phyloP scores from a whole-genome alignment of 768 basidiomycete genomes.

The Mycena haematopus region DNA sequence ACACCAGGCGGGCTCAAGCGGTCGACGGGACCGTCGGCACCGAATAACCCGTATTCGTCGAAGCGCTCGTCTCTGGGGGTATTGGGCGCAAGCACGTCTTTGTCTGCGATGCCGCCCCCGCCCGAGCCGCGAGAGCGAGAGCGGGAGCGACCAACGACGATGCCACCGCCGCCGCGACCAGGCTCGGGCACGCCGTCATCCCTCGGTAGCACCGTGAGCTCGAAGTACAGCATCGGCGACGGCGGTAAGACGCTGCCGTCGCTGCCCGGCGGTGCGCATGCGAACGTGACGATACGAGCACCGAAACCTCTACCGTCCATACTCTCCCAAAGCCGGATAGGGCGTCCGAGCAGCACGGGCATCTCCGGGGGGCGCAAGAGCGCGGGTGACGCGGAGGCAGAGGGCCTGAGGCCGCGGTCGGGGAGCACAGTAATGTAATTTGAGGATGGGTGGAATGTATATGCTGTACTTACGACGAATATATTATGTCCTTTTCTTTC shows the following conservation, averaged over 20 bases:
- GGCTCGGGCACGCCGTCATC: slow-evolving; percentile 39
- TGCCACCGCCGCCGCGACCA: slow-evolving; percentile 40
- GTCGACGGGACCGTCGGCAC: slow-evolving; percentile 57
- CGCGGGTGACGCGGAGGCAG: slow-evolving; percentile 33
- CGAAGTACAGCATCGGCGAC: slow-evolving; percentile 34
- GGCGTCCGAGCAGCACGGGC: slow-evolving; percentile 48
- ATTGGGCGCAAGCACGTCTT: slow-evolving; percentile 45
- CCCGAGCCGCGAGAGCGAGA: slow-evolving; percentile 29
- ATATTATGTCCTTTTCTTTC: slow-evolving; percentile 29
- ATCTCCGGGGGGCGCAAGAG: slow-evolving; percentile 39
- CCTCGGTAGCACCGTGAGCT: slow-evolving; percentile 30
- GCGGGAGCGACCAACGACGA: slow-evolving; percentile 42
- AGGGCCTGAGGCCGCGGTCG: slow-evolving; percentile 40
- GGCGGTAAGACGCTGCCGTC: slow-evolving; percentile 48
- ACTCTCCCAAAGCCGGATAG: slow-evolving; percentile 44
- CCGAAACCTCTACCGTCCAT: slow-evolving; percentile 48
- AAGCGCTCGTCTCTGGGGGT: slow-evolving; percentile 68
- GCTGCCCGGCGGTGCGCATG: slow-evolving; percentile 44
- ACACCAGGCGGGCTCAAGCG: slow-evolving; percentile 60
- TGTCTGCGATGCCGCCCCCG: slow-evolving; percentile 35
- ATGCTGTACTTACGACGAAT: slow-evolving; percentile 25
- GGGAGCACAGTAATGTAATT: slow-evolving; percentile 31
- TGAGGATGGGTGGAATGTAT: slow-evolving; percentile 18
- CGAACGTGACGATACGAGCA: slow-evolving; percentile 56
- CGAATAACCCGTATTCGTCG: slow-evolving; percentile 42